Percentiles rank a stretch among this genome's conserved stretches.
These are phyloP conservation scores for Alnus rubra DNA, from an alignment of 306 rosid genomes.

Conservation along the genomic window DNA sequence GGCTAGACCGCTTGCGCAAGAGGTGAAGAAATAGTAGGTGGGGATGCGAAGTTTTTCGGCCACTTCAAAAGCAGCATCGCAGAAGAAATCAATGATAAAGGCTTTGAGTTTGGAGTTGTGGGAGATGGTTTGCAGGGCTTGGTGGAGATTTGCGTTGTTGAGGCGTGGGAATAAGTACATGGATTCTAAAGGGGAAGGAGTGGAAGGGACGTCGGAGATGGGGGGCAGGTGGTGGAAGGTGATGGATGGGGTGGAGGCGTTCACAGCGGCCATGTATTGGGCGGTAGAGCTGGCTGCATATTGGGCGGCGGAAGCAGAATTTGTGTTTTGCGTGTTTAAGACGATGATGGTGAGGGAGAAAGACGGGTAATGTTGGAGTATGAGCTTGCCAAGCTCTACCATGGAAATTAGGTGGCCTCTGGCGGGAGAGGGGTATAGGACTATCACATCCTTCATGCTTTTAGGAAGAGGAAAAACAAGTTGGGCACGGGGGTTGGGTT, in stretches of 20 bases:
- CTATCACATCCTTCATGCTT: constrained; percentile 19
- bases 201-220: background rate
- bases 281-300: background rate
- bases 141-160: background rate
- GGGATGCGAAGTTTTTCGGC: background rate
- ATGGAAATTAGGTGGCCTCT: constrained; percentile 25
- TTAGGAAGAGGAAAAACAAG: too few species aligned
- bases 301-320: background rate
- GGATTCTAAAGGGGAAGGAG: background rate
- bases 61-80: constrained; percentile 5
- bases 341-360: background rate
- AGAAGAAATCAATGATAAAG: background rate
- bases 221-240: background rate
- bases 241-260: constrained; percentile 6
- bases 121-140: background rate
- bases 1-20: background rate
- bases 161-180: background rate
- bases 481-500: too few species aligned
- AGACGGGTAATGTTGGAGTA: constrained; percentile 9
- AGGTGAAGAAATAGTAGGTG: background rate
- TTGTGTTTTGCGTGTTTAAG: background rate
- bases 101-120: background rate
- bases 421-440: constrained; percentile 25
- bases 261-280: constrained; percentile 4
- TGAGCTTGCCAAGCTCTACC: constrained; percentile 30